phyloP scores from a whole-genome alignment of 345 rosid species.

The Citrus maxima region DNA sequence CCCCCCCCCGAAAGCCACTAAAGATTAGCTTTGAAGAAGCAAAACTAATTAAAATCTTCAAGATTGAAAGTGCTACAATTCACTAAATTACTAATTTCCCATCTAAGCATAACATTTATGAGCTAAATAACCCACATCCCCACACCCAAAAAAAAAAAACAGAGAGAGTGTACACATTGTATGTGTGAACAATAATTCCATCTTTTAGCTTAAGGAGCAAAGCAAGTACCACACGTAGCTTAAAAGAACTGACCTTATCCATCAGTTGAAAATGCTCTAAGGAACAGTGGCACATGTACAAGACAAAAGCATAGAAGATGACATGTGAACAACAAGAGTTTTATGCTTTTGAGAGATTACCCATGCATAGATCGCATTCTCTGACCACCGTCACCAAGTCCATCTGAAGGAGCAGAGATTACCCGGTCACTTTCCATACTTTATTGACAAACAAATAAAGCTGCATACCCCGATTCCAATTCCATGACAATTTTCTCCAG shows the following conservation, averaged over 20 bases:
- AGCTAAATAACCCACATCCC: not conserved
- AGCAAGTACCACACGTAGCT: not conserved
- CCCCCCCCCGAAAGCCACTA: too few relatives aligned
- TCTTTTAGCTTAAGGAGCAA: not conserved
- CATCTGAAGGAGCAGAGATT: slow-evolving; percentile 54
- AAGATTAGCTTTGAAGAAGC: not conserved
- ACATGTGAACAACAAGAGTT: not conserved
- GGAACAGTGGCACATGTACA: not conserved
- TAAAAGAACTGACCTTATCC: not conserved
- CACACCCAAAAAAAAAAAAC: not conserved
- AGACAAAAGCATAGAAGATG: not conserved
- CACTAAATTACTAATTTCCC: not conserved
- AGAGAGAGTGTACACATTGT: not conserved
- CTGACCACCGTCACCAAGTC: slow-evolving; percentile 41
- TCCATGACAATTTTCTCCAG: slow-evolving; percentile 38
- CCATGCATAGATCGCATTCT: slow-evolving; percentile 66
- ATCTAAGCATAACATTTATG: not conserved
- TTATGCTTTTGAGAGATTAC: slow-evolving; percentile 35
- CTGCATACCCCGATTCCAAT: slow-evolving; percentile 55
- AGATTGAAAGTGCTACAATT: not conserved
- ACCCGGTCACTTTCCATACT: slow-evolving; percentile 76
- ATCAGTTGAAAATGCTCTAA: not conserved
- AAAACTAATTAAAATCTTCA: not conserved
- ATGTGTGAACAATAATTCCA: not conserved
- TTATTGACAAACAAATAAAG: slow-evolving; percentile 35